These are phyloP conservation scores for Yarrowia divulgata DNA, from an alignment of 805 yeast genomes.

Conservation along the genomic window DNA sequence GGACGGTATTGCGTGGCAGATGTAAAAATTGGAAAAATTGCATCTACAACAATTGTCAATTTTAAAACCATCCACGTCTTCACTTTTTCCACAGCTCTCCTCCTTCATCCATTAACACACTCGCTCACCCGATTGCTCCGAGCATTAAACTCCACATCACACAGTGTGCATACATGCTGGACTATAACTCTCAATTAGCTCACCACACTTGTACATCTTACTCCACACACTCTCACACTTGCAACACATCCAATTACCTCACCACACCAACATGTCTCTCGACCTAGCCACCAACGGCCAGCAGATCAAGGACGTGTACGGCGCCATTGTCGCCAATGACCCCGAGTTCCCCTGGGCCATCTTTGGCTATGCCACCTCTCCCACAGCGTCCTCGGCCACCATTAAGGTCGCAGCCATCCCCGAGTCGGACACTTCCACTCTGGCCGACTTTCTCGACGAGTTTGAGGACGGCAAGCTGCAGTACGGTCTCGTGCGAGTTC, in stretches of 20 bases:
- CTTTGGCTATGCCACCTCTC: slow-evolving; percentile 72
- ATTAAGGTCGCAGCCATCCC: slow-evolving; percentile 52
- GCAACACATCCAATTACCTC: slow-evolving; percentile 9
- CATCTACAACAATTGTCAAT: not conserved
- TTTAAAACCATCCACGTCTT: not conserved
- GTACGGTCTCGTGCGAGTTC: slow-evolving; percentile 86
- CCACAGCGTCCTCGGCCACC: slow-evolving; percentile 50
- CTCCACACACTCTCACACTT: slow-evolving; percentile 13
- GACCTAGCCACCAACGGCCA: slow-evolving; percentile 72
- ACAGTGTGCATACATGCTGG: slow-evolving; percentile 1
- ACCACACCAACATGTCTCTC: slow-evolving; percentile 45
- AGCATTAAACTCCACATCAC: slow-evolving; percentile 31
- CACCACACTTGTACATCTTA: not conserved
- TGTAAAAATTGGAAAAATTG: too few species aligned
- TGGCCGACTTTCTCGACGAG: slow-evolving; percentile 77
- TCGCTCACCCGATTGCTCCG: slow-evolving; percentile 9
- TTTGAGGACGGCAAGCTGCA: slow-evolving; percentile 89
- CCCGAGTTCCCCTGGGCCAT: slow-evolving; percentile 75
- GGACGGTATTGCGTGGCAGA: not conserved
- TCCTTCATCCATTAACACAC: not conserved
- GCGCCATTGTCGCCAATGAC: slow-evolving; percentile 80
- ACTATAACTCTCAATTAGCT: slow-evolving; percentile 17
- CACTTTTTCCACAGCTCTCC: not conserved
- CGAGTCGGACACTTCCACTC: slow-evolving; percentile 64
- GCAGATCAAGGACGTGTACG: slow-evolving; percentile 76